Percentiles rank a stretch among this genome's conserved stretches.
phyloP scores from a whole-genome alignment of 352 stramenopile genomes.

The Globisporangium sylvaticum region DNA sequence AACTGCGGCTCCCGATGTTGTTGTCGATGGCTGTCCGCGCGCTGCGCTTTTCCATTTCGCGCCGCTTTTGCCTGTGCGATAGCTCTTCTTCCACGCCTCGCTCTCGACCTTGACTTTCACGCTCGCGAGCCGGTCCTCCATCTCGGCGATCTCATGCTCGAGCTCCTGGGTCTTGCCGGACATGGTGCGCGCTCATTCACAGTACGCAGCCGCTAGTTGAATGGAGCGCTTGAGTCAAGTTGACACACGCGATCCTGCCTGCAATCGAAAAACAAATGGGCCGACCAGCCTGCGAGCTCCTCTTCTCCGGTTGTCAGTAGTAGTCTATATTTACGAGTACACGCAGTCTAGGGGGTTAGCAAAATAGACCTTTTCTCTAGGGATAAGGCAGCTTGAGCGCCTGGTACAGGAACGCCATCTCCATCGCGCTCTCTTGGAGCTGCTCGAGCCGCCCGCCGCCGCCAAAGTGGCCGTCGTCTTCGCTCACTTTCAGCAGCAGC shows the following conservation, averaged over 20 bases:
- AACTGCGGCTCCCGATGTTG: neutral
- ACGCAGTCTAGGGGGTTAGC: neutral
- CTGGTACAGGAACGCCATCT: constrained; percentile 83
- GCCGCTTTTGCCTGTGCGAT: constrained; percentile 40
- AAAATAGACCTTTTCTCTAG: constrained; percentile 14
- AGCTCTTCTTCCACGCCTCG: constrained; percentile 51
- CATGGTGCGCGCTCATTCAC: constrained; percentile 23
- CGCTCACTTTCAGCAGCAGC: constrained; percentile 67
- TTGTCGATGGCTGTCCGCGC: neutral
- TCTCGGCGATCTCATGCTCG: constrained; percentile 52
- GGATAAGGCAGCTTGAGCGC: constrained; percentile 47
- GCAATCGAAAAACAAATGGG: neutral
- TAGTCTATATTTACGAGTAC: constrained; percentile 5
- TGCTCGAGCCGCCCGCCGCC: constrained; percentile 72
- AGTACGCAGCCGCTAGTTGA: neutral
- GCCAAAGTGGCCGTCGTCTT: constrained; percentile 82
- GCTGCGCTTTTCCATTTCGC: constrained; percentile 66
- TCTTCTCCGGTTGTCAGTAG: neutral
- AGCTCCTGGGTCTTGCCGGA: constrained; percentile 36
- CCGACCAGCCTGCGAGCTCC: neutral
- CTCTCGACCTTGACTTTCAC: constrained; percentile 52
- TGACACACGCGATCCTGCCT: neutral
- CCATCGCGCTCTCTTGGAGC: constrained; percentile 71
- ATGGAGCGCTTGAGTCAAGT: neutral
- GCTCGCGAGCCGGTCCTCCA: constrained; percentile 52